Conservation (phyloP, 2,329 filamentous ascomycete species). For the Fusarium falciforme region DNA sequence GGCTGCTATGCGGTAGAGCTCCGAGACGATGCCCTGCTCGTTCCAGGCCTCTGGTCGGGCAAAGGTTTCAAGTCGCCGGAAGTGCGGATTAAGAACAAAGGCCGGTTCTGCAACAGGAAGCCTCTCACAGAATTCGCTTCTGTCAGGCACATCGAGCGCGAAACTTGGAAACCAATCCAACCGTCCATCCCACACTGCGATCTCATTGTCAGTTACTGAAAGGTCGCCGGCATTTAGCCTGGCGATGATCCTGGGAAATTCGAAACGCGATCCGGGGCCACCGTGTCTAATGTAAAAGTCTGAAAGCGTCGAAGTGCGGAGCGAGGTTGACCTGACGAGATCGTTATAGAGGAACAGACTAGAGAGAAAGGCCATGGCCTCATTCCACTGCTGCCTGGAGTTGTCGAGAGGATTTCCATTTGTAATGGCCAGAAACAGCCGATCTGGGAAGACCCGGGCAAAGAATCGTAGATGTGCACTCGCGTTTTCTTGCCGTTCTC, state of each 20-base stretch:
- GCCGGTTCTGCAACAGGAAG: background rate
- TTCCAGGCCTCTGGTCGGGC: background rate
- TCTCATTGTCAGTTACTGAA: conserved; percentile 20
- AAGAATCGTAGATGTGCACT: conserved; percentile 23
- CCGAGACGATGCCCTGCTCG: conserved; percentile 14
- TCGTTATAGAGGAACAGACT: conserved; percentile 35
- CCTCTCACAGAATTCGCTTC: background rate
- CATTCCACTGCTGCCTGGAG: background rate
- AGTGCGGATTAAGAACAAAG: background rate
- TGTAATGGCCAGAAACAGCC: background rate
- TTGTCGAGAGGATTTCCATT: background rate
- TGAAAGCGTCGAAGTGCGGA: conserved; percentile 18
- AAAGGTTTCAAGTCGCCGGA: conserved; percentile 2
- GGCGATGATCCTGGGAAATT: conserved; percentile 26
- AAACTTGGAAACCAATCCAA: conserved; percentile 35
- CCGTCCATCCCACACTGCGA: conserved; percentile 25
- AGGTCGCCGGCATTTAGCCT: conserved; percentile 24
- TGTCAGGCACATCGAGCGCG: conserved; percentile 6
- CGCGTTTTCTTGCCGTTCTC: conserved; percentile 18
- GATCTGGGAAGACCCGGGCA: conserved; percentile 4
- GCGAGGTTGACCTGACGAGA: conserved; percentile 28
- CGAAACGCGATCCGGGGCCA: background rate
- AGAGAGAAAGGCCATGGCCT: conserved; percentile 26
- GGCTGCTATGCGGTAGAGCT: conserved; percentile 33
- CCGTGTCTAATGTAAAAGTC: conserved; percentile 15